Evolutionary conservation across 495 filamentous ascomycete species (phyloP).

Genomic region (Aspergillus sparsus): DNA sequence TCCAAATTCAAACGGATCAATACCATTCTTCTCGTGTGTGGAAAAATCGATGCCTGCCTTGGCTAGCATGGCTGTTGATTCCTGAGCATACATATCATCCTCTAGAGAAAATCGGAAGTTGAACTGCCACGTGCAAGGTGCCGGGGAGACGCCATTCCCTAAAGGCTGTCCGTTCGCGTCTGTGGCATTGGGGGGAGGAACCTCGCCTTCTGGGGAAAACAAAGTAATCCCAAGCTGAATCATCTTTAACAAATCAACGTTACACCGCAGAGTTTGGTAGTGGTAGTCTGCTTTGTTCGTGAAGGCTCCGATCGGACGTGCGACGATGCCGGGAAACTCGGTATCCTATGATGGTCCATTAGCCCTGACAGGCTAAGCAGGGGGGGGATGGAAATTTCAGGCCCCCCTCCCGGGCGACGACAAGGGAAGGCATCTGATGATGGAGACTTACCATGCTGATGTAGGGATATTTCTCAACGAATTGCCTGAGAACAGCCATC

Average conservation of each 20-base stretch:
- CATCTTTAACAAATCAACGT: constrained; percentile 94
- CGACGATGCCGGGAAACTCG: constrained; percentile 95
- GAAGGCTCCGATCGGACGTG: constrained; percentile 91
- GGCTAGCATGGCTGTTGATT: constrained; percentile 83
- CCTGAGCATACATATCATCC: constrained; percentile 93
- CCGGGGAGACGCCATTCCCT: constrained; percentile 58
- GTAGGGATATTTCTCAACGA: constrained; percentile 89
- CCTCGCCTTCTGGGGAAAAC: constrained; percentile 83
- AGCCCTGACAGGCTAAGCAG: not conserved
- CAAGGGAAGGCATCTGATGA: not conserved
- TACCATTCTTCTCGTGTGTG: constrained; percentile 81
- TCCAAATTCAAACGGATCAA: constrained; percentile 85
- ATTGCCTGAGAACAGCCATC: constrained; percentile 72
- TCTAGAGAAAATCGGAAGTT: constrained; percentile 96
- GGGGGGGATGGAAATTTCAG: not conserved
- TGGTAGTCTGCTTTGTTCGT: constrained; percentile 95
- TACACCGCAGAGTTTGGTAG: constrained; percentile 95
- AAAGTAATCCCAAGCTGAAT: constrained; percentile 95
- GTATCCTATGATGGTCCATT: constrained; percentile 69
- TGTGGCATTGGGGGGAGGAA: constrained; percentile 67
- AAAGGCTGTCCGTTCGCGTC: constrained; percentile 55
- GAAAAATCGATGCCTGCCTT: constrained; percentile 87
- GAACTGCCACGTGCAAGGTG: constrained; percentile 96
- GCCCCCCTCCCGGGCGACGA: no score
- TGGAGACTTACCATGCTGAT: constrained; percentile 82